Conservation (phyloP, 805 yeast genomes). For the Nakazawaea sp. region DNA sequence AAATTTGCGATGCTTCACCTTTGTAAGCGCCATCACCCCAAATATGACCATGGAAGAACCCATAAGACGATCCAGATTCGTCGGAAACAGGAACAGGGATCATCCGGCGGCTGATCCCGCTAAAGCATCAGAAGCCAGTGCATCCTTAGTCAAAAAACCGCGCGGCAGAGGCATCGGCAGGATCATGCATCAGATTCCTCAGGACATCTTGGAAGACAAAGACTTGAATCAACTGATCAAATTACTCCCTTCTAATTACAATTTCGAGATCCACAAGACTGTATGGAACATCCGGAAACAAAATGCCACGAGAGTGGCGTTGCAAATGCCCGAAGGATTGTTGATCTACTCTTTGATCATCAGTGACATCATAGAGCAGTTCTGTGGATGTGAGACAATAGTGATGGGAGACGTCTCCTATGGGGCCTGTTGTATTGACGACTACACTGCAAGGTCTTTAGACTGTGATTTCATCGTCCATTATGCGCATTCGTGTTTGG, state of each 20-base stretch:
- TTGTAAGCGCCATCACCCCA: no score
- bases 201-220: slow-evolving; percentile 69
- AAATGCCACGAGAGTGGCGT: slow-evolving; percentile 75
- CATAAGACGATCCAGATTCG: slow-evolving; percentile 7
- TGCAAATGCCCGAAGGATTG: slow-evolving; percentile 97
- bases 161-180: slow-evolving; percentile 40
- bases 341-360: slow-evolving; percentile 81
- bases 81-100: slow-evolving; percentile 1
- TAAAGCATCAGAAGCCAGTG: slow-evolving; percentile 6
- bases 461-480: slow-evolving; percentile 94
- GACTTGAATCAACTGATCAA: slow-evolving; percentile 81
- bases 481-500: slow-evolving; percentile 95
- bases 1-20: not conserved
- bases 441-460: slow-evolving; percentile 84
- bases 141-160: slow-evolving; percentile 16
- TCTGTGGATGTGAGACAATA: slow-evolving; percentile 77
- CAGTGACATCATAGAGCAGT: slow-evolving; percentile 90
- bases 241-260: slow-evolving; percentile 83
- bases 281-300: slow-evolving; percentile 84
- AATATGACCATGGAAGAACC: slow-evolving; percentile 6
- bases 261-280: slow-evolving; percentile 93
- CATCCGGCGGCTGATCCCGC: not conserved
- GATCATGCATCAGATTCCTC: slow-evolving; percentile 81
- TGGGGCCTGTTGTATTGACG: slow-evolving; percentile 98
- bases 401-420: slow-evolving; percentile 99